Conservation (phyloP, 768 basidiomycete genomes). For the Tylopilus vinaceipallidus region DNA sequence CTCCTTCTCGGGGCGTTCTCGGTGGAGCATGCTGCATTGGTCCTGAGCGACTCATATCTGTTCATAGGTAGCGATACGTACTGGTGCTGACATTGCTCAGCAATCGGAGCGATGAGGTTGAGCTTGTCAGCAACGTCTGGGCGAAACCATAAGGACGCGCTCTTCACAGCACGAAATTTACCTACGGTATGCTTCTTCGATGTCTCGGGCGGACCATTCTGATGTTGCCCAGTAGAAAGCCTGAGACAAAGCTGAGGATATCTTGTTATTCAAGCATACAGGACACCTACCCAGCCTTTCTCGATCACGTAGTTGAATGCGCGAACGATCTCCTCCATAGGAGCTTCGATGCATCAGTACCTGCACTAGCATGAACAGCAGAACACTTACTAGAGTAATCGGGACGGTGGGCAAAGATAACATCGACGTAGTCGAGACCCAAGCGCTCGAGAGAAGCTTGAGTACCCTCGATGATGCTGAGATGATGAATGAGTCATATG, state of each 20-base stretch:
- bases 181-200: slow-evolving; percentile 43
- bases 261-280: not conserved
- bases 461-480: slow-evolving; percentile 54
- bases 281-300: slow-evolving; percentile 39
- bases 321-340: slow-evolving; percentile 56
- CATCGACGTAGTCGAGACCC: slow-evolving; percentile 52
- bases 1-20: slow-evolving; percentile 55
- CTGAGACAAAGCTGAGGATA: slow-evolving; percentile 12
- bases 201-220: slow-evolving; percentile 54
- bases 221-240: slow-evolving; percentile 50
- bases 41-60: not conserved
- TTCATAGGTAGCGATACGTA: slow-evolving; percentile 13
- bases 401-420: slow-evolving; percentile 49
- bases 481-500: not conserved
- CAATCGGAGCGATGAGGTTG: slow-evolving; percentile 47
- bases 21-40: slow-evolving; percentile 45
- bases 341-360: slow-evolving; percentile 25
- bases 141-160: not conserved
- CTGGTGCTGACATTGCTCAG: slow-evolving; percentile 53
- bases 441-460: slow-evolving; percentile 49
- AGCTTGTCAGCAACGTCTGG: slow-evolving; percentile 49
- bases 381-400: slow-evolving; percentile 34
- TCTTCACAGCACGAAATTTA: not conserved
- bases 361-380: not conserved
- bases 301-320: slow-evolving; percentile 57